Base-by-base conservation (phyloP, 257 asterid genomes). In the Fraxinus excelsior region DNA sequence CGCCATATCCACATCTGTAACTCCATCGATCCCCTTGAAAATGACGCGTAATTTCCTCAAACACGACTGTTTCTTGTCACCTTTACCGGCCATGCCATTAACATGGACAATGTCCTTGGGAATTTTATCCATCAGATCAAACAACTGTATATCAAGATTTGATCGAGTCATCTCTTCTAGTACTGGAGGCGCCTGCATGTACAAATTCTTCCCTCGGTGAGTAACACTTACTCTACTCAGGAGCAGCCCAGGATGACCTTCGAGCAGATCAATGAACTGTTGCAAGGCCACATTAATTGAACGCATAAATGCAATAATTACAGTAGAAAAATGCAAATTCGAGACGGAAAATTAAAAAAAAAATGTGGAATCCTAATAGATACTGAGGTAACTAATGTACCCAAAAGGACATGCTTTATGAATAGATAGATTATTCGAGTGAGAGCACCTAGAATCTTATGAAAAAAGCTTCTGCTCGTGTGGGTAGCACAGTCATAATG, bases 181-280 rank as follows among this genome's bases (percentile, higher is more conserved):
- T 38, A 90, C 83, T 7, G 98, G 97, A 77, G 99, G 99, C 1
- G 98, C 99, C 78, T 84, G 99, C 98, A 96, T 96, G 77, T 92
- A 96, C 77, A 96, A 83, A 78, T 92, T 96, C 79, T 91, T 87
- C 70, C 96, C 92, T 78, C 95, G 79, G 86, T 93, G 81, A 28
- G 91, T 85, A 70, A 88, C 95, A 32, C 98, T 96, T 72, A 82
- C 98, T 85, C 96, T 87, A 35, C 89, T 85, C 51, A 96, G 85
- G 58, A 87, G 90, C 76, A 91, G 92, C 75, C 75, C 82, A 18
- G 97, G 96, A 81, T 93, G 97, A 75, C 89, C 97, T 82, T 93
- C 96, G 13, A 96, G 95, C 76, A 87, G 87, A 64, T 86, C 90
- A 21, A 93, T 91, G 88, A 96, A 96, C 99, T 96, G 96, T 81